phyloP scores from a whole-genome alignment of 75 land plant species.

The Picea glauca region DNA sequence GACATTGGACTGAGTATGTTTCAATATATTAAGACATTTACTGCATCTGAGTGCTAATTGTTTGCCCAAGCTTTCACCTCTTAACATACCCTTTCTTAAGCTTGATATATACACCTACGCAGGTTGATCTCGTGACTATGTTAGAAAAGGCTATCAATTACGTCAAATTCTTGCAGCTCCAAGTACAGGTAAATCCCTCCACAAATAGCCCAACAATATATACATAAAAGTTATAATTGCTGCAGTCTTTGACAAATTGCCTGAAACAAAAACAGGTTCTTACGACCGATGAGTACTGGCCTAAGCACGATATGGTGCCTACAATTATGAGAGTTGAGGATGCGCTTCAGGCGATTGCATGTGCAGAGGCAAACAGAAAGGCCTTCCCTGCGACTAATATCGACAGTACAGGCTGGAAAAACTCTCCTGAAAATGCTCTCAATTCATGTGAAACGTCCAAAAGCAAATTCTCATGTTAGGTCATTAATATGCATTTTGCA shows the following conservation, averaged over 20 bases:
- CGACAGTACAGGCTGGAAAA: no score
- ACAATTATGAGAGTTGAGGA: conserved; percentile 58
- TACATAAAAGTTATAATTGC: not conserved
- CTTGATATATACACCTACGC: not conserved
- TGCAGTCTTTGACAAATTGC: not conserved
- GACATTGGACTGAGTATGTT: no score
- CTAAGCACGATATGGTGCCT: conserved; percentile 45
- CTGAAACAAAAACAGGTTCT: conserved; percentile 35
- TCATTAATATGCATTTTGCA: no score
- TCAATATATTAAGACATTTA: no score
- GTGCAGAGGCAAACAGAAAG: conserved; percentile 3
- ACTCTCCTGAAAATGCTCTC: no score
- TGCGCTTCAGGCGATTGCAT: conserved; percentile 40
- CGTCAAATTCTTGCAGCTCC: conserved; percentile 83
- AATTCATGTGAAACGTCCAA: no score
- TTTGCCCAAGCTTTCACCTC: not conserved
- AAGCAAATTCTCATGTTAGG: no score
- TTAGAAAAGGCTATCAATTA: conserved; percentile 88
- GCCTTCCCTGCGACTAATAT: no score
- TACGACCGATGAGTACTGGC: conserved; percentile 81
- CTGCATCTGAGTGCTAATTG: not conserved
- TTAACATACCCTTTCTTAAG: not conserved
- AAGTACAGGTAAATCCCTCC: conserved; percentile 61
- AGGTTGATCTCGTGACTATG: conserved; percentile 92
- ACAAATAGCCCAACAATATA: not conserved